Evolutionary conservation across 768 basidiomycete species (phyloP), one percentile per base, ranked within the genome.

Genomic region (Leccinellum rugosiceps): DNA sequence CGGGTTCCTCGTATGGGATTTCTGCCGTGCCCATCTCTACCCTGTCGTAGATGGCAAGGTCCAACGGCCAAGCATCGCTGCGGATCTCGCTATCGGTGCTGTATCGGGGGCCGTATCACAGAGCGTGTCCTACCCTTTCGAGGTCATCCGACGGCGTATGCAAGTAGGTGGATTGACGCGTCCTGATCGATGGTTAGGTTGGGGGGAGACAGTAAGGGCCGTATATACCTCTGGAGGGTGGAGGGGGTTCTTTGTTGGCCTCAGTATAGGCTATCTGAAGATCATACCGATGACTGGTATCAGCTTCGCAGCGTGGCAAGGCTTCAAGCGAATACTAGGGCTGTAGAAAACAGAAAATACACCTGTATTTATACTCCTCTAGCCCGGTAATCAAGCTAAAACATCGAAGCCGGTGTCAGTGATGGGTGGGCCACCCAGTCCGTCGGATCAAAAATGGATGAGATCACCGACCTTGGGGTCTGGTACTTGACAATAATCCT

Each of bases 251-350:
- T 98, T 87, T 67, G 86, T 97, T 30, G 96, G 96, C 1, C 75
- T 98, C 59, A 83, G 86, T 55, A 90, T 98, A 63, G 96, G 96
- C 2, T 97, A 92, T 74, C 65, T 98, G 54, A 98, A 98, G 79
- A 85, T 96, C 43, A 83, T 97, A 57, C 96, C 96, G 13, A 96
- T 98, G 94, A 96, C 88, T 23, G 92, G 94, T 57, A 88, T 96
- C 55, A 91, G 89, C 71, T 96, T 87, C 65, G 80, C 92, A 10
- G 88, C 88, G n/a, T 97, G 94, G 94, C 90, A 94, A 70, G 58
- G 63, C 13, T 68, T 70, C 58, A 75, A 69, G 53, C 61, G 65
- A 28, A 44, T 63, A 46, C 28, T 74, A 19, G 74, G 59, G 3
- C 31, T 73, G 47, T 74, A 72, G 64, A 58, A 49, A 45, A 30